phyloP scores from a whole-genome alignment of 352 stramenopile species.

The Globisporangium takayamanum region DNA sequence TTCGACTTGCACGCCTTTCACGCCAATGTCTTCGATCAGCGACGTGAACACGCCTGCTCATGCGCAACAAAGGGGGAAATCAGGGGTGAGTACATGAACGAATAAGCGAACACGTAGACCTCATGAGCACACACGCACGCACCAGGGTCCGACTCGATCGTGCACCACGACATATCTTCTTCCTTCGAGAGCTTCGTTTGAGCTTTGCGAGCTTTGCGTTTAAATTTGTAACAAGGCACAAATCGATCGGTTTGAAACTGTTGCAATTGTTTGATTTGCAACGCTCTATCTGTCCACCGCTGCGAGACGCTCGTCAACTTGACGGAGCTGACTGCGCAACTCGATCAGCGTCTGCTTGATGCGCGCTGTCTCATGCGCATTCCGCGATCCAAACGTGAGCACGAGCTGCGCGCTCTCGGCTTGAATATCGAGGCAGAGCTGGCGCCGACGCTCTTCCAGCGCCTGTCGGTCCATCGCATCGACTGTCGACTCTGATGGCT shows the following conservation, averaged over 20 bases:
- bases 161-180: conserved; percentile 62
- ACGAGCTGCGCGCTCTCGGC: conserved; percentile 40
- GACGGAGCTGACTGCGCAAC: conserved; percentile 9
- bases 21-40: conserved; percentile 93
- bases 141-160: conserved; percentile 77
- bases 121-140: not conserved
- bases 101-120: not conserved
- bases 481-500: not conserved
- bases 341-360: conserved; percentile 15
- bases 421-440: conserved; percentile 52
- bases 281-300: not conserved
- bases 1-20: conserved; percentile 89
- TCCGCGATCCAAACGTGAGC: conserved; percentile 21
- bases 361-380: conserved; percentile 11
- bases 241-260: no score
- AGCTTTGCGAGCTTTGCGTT: no score
- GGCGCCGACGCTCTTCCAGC: conserved; percentile 28
- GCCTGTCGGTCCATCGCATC: conserved; percentile 1
- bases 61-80: not conserved
- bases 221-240: no score
- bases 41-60: conserved; percentile 78
- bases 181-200: not conserved
- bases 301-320: conserved; percentile 10
- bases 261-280: not conserved
- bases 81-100: not conserved